These are phyloP conservation scores for Cystobasidium pallidum DNA, from an alignment of 1,284 basidiomycete genomes.

Conservation along the genomic window DNA sequence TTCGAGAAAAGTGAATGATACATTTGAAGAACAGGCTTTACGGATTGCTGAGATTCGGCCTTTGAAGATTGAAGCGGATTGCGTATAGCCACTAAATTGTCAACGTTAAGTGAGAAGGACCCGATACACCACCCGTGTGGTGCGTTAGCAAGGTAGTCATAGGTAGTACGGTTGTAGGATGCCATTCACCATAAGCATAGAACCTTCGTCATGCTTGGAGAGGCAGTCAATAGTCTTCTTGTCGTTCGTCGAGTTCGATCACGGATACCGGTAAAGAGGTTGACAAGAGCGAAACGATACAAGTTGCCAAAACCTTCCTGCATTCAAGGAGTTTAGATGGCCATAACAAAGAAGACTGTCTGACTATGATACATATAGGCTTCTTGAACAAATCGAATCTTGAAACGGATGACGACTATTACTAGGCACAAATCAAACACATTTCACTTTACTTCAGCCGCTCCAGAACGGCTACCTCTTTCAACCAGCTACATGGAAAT, in stretches of 20 bases:
- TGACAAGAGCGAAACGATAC: not conserved
- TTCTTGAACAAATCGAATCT: too few species aligned
- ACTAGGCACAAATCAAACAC: too few species aligned
- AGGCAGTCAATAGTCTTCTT: not conserved
- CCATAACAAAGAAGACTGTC: not conserved
- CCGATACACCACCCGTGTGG: too few species aligned
- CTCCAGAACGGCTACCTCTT: too few species aligned
- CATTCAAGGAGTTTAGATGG: not conserved
- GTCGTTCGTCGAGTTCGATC: constrained; percentile 13
- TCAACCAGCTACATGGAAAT: too few species aligned
- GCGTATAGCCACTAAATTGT: constrained; percentile 38
- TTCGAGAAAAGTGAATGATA: constrained; percentile 34
- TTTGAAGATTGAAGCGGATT: constrained; percentile 42
- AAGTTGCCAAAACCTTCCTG: not conserved
- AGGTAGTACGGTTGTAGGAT: not conserved
- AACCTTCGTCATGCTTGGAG: constrained; percentile 22
- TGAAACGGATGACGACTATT: too few species aligned
- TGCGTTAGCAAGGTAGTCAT: too few species aligned
- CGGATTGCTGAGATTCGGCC: constrained; percentile 37
- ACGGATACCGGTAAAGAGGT: not conserved
- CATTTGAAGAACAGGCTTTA: constrained; percentile 27
- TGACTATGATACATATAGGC: constrained; percentile 3
- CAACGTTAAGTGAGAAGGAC: not conserved
- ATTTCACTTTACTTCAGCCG: too few species aligned
- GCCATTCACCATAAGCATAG: constrained; percentile 37